A percentile compares a stretch with the other conserved stretches of the same genome.
Evolutionary conservation across 805 yeast genomes (phyloP).

Genomic region (Suhomyces sp.): DNA sequence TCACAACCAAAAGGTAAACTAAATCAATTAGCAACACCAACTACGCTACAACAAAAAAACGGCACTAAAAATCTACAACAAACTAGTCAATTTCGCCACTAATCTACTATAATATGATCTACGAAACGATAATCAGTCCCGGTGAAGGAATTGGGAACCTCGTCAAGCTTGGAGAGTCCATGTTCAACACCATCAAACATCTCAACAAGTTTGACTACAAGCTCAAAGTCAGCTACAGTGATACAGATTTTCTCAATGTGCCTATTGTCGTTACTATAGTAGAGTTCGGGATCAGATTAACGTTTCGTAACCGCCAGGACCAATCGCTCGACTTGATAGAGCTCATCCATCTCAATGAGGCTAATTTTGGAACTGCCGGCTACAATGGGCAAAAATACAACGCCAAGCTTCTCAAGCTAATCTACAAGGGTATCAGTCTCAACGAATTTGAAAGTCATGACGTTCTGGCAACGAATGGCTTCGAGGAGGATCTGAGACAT

Average conservation of each 20-base stretch:
- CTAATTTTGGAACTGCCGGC: background rate
- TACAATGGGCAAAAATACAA: background rate
- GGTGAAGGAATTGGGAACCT: constrained; percentile 35
- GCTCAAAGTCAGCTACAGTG: constrained; percentile 29
- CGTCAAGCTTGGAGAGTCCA: constrained; percentile 27
- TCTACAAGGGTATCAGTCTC: constrained; percentile 31
- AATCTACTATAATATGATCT: constrained; percentile 2
- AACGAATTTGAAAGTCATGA: constrained; percentile 21
- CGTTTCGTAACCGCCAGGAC: constrained; percentile 8
- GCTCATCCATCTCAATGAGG: constrained; percentile 6
- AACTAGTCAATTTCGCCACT: too few species aligned
- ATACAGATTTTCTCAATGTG: constrained; percentile 24
- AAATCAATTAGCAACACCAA: background rate
- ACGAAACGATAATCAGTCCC: constrained; percentile 20
- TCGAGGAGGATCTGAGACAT: background rate
- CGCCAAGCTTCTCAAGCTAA: constrained; percentile 15
- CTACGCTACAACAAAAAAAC: background rate
- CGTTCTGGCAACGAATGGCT: constrained; percentile 1
- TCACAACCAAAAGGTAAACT: background rate
- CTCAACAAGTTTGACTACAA: constrained; percentile 25
- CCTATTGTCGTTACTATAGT: constrained; percentile 32
- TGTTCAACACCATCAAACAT: constrained; percentile 25
- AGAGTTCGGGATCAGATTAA: constrained; percentile 13
- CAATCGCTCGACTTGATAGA: constrained; percentile 12
- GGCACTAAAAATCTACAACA: background rate